Evolutionary conservation across 2,329 filamentous ascomycete species (phyloP).

Genomic region (Hymenotorrendiella dingleyae): DNA sequence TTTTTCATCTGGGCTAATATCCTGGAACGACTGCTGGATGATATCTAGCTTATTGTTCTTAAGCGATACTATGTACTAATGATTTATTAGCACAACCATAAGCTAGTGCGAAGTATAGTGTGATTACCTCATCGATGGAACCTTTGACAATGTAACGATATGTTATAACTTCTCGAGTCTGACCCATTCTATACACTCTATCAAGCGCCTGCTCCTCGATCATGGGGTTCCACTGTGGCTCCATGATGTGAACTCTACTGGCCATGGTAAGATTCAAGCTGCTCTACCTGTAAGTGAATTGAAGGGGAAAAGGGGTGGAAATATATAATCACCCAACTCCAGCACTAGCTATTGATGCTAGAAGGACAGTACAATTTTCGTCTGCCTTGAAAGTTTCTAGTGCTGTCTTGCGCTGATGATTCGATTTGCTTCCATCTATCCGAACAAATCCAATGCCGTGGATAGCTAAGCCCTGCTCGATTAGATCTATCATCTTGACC

Average conservation of each 20-base stretch:
- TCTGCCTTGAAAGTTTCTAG: background rate
- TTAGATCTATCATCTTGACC: conserved; percentile 2
- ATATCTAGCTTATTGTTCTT: too few species aligned
- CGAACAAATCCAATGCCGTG: conserved; percentile 1
- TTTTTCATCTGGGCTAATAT: too few species aligned
- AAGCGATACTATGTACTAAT: too few species aligned
- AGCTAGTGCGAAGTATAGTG: too few species aligned
- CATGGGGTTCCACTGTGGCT: conserved; percentile 29
- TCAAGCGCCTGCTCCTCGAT: conserved; percentile 24
- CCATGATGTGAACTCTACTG: conserved; percentile 21
- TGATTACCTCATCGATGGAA: background rate
- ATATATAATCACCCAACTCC: background rate
- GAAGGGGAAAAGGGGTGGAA: background rate
- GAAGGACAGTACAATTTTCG: background rate
- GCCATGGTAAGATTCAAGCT: conserved; percentile 16
- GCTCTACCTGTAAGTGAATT: background rate
- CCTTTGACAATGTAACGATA: conserved; percentile 22
- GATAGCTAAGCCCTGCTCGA: background rate
- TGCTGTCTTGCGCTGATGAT: background rate
- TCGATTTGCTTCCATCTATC: background rate
- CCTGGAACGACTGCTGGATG: too few species aligned
- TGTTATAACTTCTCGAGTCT: conserved; percentile 15
- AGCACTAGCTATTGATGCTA: conserved; percentile 3
- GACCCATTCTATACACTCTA: conserved; percentile 19
- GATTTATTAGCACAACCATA: too few species aligned